Percentiles rank a stretch among this genome's conserved stretches.
These are phyloP conservation scores for Flagelloscypha sp. DNA, from an alignment of 768 basidiomycete genomes.

Conservation along the genomic window DNA sequence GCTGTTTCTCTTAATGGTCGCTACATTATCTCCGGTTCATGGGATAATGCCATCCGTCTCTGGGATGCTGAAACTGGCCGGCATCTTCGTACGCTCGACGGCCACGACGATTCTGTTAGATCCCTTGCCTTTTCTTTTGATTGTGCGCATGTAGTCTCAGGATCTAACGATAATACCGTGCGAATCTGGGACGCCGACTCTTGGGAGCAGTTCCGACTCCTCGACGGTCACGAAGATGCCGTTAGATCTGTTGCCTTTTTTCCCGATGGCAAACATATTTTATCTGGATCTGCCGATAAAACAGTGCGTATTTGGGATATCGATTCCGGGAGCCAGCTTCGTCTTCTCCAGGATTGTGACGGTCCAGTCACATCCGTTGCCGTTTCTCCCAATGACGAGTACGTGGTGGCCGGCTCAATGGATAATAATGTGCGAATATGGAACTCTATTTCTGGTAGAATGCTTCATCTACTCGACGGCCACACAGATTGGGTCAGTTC, in stretches of 20 bases:
- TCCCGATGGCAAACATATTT: slow-evolving; percentile 14
- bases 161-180: slow-evolving; percentile 12
- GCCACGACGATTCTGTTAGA: slow-evolving; percentile 98
- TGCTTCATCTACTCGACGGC: slow-evolving; percentile 24
- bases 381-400: slow-evolving; percentile 16
- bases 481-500: slow-evolving; percentile 1
- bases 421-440: slow-evolving; percentile 16
- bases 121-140: slow-evolving; percentile 51
- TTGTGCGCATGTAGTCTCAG: slow-evolving; percentile 13
- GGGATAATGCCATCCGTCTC: slow-evolving; percentile 92
- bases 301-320: slow-evolving; percentile 15
- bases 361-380: slow-evolving; percentile 1
- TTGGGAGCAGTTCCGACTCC: not conserved
- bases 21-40: slow-evolving; percentile 68
- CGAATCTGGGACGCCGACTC: slow-evolving; percentile 13
- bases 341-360: slow-evolving; percentile 5
- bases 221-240: slow-evolving; percentile 7
- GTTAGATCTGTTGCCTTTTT: slow-evolving; percentile 11
- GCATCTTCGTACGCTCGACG: slow-evolving; percentile 77
- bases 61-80: slow-evolving; percentile 92
- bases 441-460: not conserved
- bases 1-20: slow-evolving; percentile 7
- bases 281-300: slow-evolving; percentile 12
- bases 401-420: slow-evolving; percentile 33
- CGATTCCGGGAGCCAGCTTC: slow-evolving; percentile 1